Conservation (phyloP, 768 basidiomycete genomes). For the Pleurotus giganteus region DNA sequence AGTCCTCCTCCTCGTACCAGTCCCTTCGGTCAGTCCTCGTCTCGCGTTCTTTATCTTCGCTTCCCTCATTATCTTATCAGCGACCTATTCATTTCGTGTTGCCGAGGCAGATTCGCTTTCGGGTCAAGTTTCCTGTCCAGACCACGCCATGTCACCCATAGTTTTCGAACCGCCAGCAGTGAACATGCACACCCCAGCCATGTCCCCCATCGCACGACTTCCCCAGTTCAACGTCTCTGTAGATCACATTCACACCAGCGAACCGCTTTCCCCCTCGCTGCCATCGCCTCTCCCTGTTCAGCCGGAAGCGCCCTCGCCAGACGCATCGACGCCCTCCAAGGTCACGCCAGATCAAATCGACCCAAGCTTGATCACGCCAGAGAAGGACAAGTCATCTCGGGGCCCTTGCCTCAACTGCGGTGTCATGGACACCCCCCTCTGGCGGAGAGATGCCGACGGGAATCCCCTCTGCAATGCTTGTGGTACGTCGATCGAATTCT, state of each 20-base stretch:
- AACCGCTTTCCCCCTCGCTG: conserved; percentile 3
- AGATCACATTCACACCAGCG: conserved; percentile 4
- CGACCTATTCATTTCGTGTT: not conserved
- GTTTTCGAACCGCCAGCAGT: conserved; percentile 53
- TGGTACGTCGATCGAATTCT: conserved; percentile 57
- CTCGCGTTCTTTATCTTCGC: not conserved
- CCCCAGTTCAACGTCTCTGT: conserved; percentile 35
- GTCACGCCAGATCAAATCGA: conserved; percentile 2
- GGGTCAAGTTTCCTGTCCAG: not conserved
- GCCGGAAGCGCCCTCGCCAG: not conserved
- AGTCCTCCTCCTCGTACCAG: not conserved
- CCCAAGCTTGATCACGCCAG: conserved; percentile 8
- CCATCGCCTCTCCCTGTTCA: not conserved
- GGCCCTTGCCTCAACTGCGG: conserved; percentile 73
- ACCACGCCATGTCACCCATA: conserved; percentile 48
- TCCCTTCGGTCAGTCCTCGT: not conserved
- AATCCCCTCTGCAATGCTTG: conserved; percentile 89
- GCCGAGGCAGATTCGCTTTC: not conserved
- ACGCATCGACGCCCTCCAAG: conserved; percentile 2
- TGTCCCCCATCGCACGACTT: conserved; percentile 44
- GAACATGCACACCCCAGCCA: conserved; percentile 45
- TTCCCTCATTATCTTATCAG: not conserved
- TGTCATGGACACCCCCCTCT: conserved; percentile 76
- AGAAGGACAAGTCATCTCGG: conserved; percentile 27
- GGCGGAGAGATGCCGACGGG: conserved; percentile 80